Evolutionary conservation across 768 basidiomycete species (phyloP), one percentile per base, ranked within the genome.

Genomic region (Calvatia gigantea): DNA sequence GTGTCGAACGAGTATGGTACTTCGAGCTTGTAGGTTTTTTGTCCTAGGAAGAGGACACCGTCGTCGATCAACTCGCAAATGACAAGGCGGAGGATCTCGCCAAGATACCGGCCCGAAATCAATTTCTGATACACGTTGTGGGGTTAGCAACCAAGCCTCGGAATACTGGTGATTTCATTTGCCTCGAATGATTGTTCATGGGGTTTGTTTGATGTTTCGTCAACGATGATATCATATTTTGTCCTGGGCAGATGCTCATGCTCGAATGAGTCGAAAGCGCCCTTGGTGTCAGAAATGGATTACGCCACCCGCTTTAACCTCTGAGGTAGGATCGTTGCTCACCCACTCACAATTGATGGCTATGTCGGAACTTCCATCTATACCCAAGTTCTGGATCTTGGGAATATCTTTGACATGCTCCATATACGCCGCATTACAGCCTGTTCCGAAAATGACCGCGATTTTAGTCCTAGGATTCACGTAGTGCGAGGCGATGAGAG

Each of bases 381-480:
- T 77, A 1, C 85, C 86, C n/a, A 94, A 70, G 50, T 83, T 61
- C 45, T 80, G 77, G 59, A 98, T 84, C 78, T 99, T 99, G 37
- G 89, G 82, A 46, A 98, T 94, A 62, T 87, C 83, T 38, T 76
- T 79, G 14, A 93, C 82, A 55, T 85, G 84, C 68, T 99, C 96
- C 92, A 97, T 95, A 67, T 98, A 98, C 5, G 96, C 96, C 0
- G 96, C 96, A 68, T 98, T 98, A 68, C 95, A 98, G 0, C 97
- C 97, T 6, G 97, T 99, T 35, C 97, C 97, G 64, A 98, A 96
- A 64, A 99, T 98, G 65, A 90, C 88, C 1, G 93, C 97, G 63
- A 98, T 95, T 68, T 90, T 91, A 35, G 96, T 95, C 63, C 67
- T 75, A 0, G 93, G 89, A 67, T 91, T 91, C 60, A 98, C 94